Base-by-base conservation (phyloP, 208 protist species). In the Trypanosoma brucei region DNA sequence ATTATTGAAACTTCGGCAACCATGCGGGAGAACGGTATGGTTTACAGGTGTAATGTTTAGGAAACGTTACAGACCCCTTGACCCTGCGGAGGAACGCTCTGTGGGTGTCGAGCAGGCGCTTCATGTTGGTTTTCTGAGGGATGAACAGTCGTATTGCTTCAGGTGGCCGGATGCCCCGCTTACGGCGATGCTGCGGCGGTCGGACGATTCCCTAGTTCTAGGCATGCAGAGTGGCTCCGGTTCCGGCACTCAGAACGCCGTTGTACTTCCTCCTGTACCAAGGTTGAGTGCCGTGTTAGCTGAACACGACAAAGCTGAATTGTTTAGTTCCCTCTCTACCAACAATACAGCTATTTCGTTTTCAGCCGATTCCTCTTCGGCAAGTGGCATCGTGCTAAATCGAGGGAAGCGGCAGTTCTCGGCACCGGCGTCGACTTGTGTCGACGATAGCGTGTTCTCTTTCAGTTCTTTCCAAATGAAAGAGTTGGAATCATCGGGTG, bases 121-220 rank as follows among this genome's bases (percentile, higher is more conserved):
- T 36, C 72, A 80, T 13, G 55, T 91, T 34, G 57, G 68, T 14
- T 61, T 77, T 3, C 72, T 95, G 7, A 69, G 76, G 22, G 82
- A 95, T 62, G 83, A 92, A 61, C 75, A 75, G 50, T 81, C 79
- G 5, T 95, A 95, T 57, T 90, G 82, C 65, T 83, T 91, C 59
- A 92, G 84, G 62, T 95, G 89, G 86, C 89, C 89, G 0, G 79
- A 82, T 22, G 74, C 80, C 3, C 65, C 75, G 34, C 45, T 86
- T 34, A 74, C 76, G 30, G 57, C 58, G 1, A 70, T 70, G 42
- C 51, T 82, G 35, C 57, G 67, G 35, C 37, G 59, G 8, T 72
- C 67, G 35, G 60, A 68, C 44, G 33, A 37, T 11, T 69, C 57
- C 45, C 56, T 62, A 55, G 40, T 35, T 48, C 48, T 22, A 49